Percentiles rank a stretch among this genome's conserved stretches.
Evolutionary conservation across 495 filamentous ascomycete genomes (phyloP).

Genomic region (Lindgomyces ingoldianus): DNA sequence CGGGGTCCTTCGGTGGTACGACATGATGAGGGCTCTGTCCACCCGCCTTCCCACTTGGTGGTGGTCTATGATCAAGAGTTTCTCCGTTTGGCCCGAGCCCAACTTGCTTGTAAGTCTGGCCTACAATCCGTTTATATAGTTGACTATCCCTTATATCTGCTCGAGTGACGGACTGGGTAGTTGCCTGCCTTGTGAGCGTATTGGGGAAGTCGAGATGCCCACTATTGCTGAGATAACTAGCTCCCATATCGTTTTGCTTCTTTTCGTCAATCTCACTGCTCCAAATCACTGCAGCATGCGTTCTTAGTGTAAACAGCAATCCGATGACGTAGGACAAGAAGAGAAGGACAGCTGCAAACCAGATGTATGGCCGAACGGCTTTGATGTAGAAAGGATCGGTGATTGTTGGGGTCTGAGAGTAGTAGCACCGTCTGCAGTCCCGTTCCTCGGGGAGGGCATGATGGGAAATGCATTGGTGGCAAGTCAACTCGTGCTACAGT

Average conservation of each 20-base stretch:
- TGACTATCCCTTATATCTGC: constrained; percentile 71
- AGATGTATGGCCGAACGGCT: constrained; percentile 91
- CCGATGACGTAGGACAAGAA: constrained; percentile 95
- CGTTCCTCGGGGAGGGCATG: constrained; percentile 47
- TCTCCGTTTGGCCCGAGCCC: constrained; percentile 53
- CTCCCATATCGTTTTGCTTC: constrained; percentile 48
- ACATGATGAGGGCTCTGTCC: constrained; percentile 41
- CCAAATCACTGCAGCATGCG: constrained; percentile 97
- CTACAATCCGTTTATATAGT: constrained; percentile 89
- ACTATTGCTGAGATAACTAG: constrained; percentile 26
- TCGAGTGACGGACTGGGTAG: constrained; percentile 14
- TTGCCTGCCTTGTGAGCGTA: constrained; percentile 25
- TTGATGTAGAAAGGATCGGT: constrained; percentile 83
- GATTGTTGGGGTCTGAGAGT: constrained; percentile 82
- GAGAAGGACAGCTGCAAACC: constrained; percentile 77
- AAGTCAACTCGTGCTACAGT: constrained; percentile 85
- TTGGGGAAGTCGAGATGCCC: constrained; percentile 15
- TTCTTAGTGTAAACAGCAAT: constrained; percentile 92
- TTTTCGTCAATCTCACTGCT: constrained; percentile 85
- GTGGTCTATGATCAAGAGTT: constrained; percentile 1
- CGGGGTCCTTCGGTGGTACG: constrained; percentile 52
- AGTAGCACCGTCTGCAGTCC: constrained; percentile 92
- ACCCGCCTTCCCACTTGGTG: constrained; percentile 6
- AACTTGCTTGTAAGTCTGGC: constrained; percentile 80
- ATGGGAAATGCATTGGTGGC: constrained; percentile 68